Conservation (phyloP, 192 early-diverging fungal species). For the Gamsiella multidivaricata region DNA sequence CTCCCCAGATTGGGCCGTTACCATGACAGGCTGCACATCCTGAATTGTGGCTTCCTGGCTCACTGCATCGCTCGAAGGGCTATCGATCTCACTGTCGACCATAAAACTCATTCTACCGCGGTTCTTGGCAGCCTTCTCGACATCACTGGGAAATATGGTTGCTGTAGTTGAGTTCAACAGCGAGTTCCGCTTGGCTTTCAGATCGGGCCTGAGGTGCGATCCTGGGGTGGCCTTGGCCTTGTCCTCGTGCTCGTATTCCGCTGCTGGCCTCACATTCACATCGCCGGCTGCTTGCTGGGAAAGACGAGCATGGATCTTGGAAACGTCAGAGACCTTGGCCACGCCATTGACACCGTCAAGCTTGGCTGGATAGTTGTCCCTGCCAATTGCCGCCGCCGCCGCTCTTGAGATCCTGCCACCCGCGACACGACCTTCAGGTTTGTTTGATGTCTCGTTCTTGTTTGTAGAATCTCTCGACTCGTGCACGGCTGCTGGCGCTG, state of each 20-base stretch:
- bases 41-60: not conserved
- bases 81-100: slow-evolving; percentile 48
- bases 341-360: not conserved
- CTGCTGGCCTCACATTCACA: not conserved
- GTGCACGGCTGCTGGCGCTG: too few relatives aligned
- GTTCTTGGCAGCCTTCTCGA: slow-evolving; percentile 45
- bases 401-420: slow-evolving; percentile 11
- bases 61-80: not conserved
- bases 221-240: not conserved
- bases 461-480: not conserved
- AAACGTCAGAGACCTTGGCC: slow-evolving; percentile 29
- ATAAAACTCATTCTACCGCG: slow-evolving; percentile 52
- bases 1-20: not conserved
- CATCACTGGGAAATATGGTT: slow-evolving; percentile 38
- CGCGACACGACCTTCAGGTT: not conserved
- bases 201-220: not conserved
- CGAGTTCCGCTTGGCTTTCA: slow-evolving; percentile 34
- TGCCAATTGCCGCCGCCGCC: not conserved
- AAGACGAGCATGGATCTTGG: slow-evolving; percentile 33
- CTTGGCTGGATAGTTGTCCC: slow-evolving; percentile 46
- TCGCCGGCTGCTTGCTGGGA: slow-evolving; percentile 31
- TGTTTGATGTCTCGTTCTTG: not conserved
- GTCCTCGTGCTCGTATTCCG: not conserved
- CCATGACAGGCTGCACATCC: not conserved
- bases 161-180: slow-evolving; percentile 9